phyloP scores from a whole-genome alignment of 2,329 filamentous ascomycete species.

The Arthrobotrys conoides region DNA sequence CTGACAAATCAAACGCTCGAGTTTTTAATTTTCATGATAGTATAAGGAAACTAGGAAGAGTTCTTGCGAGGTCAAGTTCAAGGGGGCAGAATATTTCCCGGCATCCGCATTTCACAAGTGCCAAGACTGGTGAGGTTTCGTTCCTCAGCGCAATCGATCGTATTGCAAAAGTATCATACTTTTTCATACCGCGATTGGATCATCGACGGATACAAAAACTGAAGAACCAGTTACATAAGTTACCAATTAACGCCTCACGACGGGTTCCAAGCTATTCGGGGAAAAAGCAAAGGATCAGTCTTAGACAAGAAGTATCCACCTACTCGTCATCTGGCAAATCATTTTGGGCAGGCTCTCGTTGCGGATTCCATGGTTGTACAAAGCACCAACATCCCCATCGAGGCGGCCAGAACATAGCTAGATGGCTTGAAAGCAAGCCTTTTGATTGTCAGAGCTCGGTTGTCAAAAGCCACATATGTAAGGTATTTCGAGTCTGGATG shows the following conservation, averaged over 20 bases:
- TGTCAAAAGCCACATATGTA: conserved; percentile 14
- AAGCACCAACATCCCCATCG: not conserved
- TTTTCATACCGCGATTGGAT: not conserved
- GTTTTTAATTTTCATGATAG: conserved; percentile 11
- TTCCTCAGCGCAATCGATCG: not conserved
- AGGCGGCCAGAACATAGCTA: conserved; percentile 16
- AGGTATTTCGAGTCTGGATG: conserved; percentile 10
- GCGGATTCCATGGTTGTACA: conserved; percentile 26
- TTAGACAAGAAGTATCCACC: conserved; percentile 17
- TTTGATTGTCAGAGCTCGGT: conserved; percentile 8
- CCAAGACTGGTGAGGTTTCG: conserved; percentile 11
- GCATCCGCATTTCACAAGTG: not conserved
- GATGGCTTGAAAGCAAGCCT: not conserved
- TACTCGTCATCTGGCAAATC: conserved; percentile 5
- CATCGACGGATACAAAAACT: not conserved
- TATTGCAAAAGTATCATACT: conserved; percentile 5
- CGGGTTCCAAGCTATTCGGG: not conserved
- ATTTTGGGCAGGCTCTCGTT: not conserved
- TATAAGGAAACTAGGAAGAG: conserved; percentile 7
- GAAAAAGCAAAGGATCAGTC: not conserved
- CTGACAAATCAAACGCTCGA: conserved; percentile 31
- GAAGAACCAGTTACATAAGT: not conserved
- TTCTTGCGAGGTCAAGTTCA: conserved; percentile 23
- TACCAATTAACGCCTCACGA: conserved; percentile 4
- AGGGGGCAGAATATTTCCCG: conserved; percentile 10